Base-by-base conservation (phyloP, 352 stramenopile genomes). In the Peronosclerospora sorghi region DNA sequence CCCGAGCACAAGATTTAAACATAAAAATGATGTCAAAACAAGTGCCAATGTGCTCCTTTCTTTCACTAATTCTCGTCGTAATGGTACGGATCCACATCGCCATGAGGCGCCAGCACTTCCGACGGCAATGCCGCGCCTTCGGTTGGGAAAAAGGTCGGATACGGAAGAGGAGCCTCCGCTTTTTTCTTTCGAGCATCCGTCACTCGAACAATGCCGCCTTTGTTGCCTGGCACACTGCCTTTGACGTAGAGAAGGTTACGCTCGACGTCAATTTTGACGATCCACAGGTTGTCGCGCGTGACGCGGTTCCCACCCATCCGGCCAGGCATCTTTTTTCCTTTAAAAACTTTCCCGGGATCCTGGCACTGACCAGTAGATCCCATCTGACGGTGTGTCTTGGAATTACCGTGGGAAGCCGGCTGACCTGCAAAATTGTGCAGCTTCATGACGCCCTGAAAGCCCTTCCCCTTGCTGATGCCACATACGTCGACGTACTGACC, bases 281-380 rank as follows among this genome's bases (percentile, higher is more conserved):
- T 71, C 76, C 79, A 90, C 2, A 99, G 68, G 65, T 98, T 98
- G 73, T 98, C 94, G 26, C 95, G 84, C 18, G 96, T 99, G 12
- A 97, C 83, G 43, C 79, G 77, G 32, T 94, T 86, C 34, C 73
- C 77, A 44, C 96, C 96, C 87, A 99, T 98, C 13, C 90, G 85
- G 8, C 96, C 97, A 24, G 97, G 81, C 96, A 99, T 99, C 67
- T 99, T 99, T 78, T 99, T 99, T 30, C 96, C 96, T 71, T 99
- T 99, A 56, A 97, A 99, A 7, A 99, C 96, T 54, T 95, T 90
- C 45, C 96, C 96, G 6, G 96, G 95, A 70, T 98, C 91, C 69
- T 98, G 94, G 74, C 95, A 97, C 59, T 97, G 84, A n/a, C 96
- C 96, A 20, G 93, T 98, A 20, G 89, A 97, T 15, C 96, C 96